Evolutionary conservation across 176 grass and related monocot genomes (phyloP).

Genomic region (Triticum urartu): DNA sequence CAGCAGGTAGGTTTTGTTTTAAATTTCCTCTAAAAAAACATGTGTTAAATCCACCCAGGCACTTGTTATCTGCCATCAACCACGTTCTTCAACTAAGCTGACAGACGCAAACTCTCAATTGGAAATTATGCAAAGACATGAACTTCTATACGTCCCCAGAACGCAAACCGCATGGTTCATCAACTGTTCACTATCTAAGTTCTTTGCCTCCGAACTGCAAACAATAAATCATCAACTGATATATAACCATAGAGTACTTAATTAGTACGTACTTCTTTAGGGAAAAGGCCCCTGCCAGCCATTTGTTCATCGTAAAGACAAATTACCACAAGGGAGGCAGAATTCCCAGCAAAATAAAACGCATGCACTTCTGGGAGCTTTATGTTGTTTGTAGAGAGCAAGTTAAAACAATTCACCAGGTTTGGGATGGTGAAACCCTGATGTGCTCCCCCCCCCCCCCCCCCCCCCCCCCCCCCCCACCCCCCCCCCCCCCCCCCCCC

Average conservation of each 20-base stretch:
- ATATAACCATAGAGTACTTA: not conserved
- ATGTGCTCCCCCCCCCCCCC: too few relatives aligned
- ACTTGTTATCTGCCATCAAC: not conserved
- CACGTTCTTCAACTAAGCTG: not conserved
- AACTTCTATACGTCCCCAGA: not conserved
- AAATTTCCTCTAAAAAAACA: not conserved
- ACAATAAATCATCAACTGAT: not conserved
- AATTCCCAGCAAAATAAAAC: not conserved
- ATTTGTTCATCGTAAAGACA: not conserved
- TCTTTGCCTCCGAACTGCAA: not conserved
- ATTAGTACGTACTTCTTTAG: not conserved
- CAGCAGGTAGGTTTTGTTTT: not conserved
- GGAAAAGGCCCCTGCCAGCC: not conserved
- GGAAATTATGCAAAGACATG: not conserved
- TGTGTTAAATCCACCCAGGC: not conserved
- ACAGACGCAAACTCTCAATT: not conserved
- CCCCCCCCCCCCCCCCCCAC: too few relatives aligned
- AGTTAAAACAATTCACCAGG: too few relatives aligned
- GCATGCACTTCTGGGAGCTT: too few relatives aligned
- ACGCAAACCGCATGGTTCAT: not conserved
- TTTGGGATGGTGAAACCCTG: too few relatives aligned
- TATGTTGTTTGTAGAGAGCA: too few relatives aligned
- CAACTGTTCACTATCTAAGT: not conserved
- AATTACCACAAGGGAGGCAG: not conserved
- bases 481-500: too few relatives aligned